A percentile compares a stretch with the other conserved stretches of the same genome.
phyloP scores from a whole-genome alignment of 371 early-diverging fungal species.

The Zychaea mexicana region DNA sequence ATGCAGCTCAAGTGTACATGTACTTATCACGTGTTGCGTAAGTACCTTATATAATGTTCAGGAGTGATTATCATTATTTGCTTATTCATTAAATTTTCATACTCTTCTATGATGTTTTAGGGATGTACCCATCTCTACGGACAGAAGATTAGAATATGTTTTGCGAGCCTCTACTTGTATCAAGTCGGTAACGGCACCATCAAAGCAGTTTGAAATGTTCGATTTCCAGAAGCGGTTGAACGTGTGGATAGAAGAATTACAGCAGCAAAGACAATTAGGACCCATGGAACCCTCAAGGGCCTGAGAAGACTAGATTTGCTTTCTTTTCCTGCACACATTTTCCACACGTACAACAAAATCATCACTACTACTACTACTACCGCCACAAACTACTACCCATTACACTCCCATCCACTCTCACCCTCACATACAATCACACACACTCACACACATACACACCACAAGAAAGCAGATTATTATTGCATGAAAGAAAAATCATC shows the following conservation, averaged over 20 bases:
- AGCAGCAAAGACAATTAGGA: neutral
- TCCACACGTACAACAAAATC: no score
- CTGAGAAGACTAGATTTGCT: neutral
- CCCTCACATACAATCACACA: no score
- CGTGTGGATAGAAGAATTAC: neutral
- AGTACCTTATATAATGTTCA: neutral
- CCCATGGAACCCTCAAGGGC: neutral
- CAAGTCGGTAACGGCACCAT: constrained; percentile 17
- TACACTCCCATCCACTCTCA: no score
- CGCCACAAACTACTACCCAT: no score
- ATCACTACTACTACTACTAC: no score
- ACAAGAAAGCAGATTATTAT: no score
- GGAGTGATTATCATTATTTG: neutral
- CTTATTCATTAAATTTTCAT: neutral
- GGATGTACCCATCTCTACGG: constrained; percentile 12
- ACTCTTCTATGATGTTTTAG: no score
- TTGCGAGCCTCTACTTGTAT: constrained; percentile 16
- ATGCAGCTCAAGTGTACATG: constrained; percentile 26
- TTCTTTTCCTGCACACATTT: neutral
- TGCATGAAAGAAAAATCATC: no score
- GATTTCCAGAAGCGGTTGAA: constrained; percentile 13
- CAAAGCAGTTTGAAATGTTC: constrained; percentile 15
- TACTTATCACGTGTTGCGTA: constrained; percentile 25
- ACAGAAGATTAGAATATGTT: constrained; percentile 16
- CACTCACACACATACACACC: no score